phyloP scores from a whole-genome alignment of 176 grass and related monocot genomes.

The Chloris gayana region DNA sequence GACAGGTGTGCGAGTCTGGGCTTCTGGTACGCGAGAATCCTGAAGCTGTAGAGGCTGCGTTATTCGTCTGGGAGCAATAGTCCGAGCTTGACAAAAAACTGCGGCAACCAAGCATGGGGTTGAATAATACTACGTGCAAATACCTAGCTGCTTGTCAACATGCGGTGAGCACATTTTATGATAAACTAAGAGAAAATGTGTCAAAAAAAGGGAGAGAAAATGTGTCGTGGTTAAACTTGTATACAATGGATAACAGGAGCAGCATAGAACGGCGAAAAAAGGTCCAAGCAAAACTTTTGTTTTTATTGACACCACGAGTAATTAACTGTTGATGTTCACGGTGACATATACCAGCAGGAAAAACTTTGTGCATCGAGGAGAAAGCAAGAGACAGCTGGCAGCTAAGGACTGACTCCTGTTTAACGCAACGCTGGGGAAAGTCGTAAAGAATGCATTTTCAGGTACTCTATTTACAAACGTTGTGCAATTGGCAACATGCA shows the following conservation, averaged over 20 bases:
- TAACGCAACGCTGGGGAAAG: not conserved
- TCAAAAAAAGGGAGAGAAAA: too few species aligned
- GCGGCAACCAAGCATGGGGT: not conserved
- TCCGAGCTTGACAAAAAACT: not conserved
- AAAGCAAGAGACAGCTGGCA: not conserved
- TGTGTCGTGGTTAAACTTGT: not conserved
- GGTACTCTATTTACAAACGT: slow-evolving; percentile 10
- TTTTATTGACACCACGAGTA: slow-evolving; percentile 19
- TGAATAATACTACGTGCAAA: not conserved
- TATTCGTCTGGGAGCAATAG: not conserved
- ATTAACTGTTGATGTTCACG: slow-evolving; percentile 5
- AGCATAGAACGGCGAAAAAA: not conserved
- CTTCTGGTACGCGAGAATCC: not conserved
- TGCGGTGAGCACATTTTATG: not conserved
- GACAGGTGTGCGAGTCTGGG: not conserved
- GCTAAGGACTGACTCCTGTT: not conserved
- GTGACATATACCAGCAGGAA: not conserved
- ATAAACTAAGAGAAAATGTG: not conserved
- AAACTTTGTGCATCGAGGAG: not conserved
- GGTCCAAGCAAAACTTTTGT: not conserved
- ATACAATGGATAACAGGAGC: not conserved
- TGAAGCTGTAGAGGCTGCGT: not conserved
- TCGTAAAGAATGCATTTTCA: not conserved
- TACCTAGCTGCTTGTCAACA: not conserved
- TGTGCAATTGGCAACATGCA: not conserved